Evolutionary conservation across 345 rosid species (phyloP), one percentile per base, ranked within the genome.

Genomic region (Cochlearia excelsa): DNA sequence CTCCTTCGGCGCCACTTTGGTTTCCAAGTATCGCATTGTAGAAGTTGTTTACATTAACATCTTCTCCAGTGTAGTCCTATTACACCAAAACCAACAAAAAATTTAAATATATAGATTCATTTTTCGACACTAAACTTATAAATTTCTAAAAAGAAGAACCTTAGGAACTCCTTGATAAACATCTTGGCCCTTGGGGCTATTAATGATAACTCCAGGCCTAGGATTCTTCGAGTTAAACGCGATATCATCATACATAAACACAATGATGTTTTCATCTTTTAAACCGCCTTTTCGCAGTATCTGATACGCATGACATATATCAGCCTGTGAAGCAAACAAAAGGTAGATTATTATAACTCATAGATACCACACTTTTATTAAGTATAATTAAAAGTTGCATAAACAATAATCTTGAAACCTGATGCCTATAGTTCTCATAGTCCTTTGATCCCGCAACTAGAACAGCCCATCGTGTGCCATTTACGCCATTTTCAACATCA

Each of bases 241-340:
- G 6, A 87, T 81, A 59, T 85, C 95, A 67, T 84, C 95, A 41
- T 84, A 81, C 95, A 87, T 84, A 76, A 87, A 82, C 38, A 87
- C 92, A 7, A 84, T 73, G 10, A 85, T 87, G 72, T 87, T 87
- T 42, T 87, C 87, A 3, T 85, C 92, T 48, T 77, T 71, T 50
- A 83, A 1, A 46, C 92, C 95, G 1, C 85, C 87, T 38, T 59
- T 75, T 53, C 63, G 74, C 46, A 82, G 50, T 4, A 74, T 59
- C 44, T 85, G 92, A 59, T 87, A 85, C 2, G 92, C 92, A 65
- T 87, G 95, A 57, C 95, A 82, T 26, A 83, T 61, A 68, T 87
- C 85, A 10, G 95, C 89, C 89, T 86, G 66, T 44, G 3, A 64
- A 50, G 28, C 4, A 47, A 59, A 45, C 6, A 57, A 44, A n/a